Percentiles rank a stretch among this genome's conserved stretches.
phyloP scores from a whole-genome alignment of 2,329 filamentous ascomycete species.

The Pleoardoris graminearum region DNA sequence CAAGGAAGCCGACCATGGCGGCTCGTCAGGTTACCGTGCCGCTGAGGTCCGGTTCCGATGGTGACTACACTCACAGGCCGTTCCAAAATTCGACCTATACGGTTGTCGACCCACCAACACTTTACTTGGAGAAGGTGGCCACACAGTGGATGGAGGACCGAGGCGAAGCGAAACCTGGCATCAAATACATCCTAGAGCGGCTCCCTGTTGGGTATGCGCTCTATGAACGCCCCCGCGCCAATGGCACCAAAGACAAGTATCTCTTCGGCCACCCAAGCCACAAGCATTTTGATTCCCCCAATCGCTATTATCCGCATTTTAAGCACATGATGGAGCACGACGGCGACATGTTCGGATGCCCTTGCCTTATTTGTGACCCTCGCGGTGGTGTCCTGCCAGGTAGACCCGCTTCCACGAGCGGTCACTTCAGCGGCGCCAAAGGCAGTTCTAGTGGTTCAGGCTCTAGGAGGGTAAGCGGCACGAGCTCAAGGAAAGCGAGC shows the following conservation, averaged over 20 bases:
- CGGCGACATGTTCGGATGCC: constrained; percentile 49
- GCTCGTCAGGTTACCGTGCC: constrained; percentile 26
- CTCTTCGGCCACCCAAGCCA: constrained; percentile 61
- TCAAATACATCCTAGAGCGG: constrained; percentile 55
- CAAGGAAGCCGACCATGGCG: neutral
- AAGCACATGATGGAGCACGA: constrained; percentile 57
- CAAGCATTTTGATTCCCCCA: constrained; percentile 57
- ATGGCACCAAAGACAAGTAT: constrained; percentile 53
- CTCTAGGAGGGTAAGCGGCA: neutral
- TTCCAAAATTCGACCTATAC: constrained; percentile 24
- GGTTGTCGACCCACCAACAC: constrained; percentile 44
- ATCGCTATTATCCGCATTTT: constrained; percentile 62
- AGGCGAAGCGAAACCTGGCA: constrained; percentile 40
- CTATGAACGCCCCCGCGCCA: constrained; percentile 54
- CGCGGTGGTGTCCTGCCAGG: constrained; percentile 24
- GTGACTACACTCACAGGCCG: constrained; percentile 38
- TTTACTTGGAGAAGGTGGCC: constrained; percentile 55
- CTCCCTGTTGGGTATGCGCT: constrained; percentile 60
- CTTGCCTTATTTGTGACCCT: constrained; percentile 54
- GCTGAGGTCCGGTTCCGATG: constrained; percentile 38
- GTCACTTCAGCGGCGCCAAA: constrained; percentile 9
- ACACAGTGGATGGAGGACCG: constrained; percentile 53
- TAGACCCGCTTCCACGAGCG: neutral
- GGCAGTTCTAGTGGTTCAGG: constrained; percentile 8
- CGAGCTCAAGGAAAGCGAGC: constrained; percentile 1